These are phyloP conservation scores for Termitomyces bulborhizus DNA, from an alignment of 768 basidiomycete genomes.

Conservation along the genomic window DNA sequence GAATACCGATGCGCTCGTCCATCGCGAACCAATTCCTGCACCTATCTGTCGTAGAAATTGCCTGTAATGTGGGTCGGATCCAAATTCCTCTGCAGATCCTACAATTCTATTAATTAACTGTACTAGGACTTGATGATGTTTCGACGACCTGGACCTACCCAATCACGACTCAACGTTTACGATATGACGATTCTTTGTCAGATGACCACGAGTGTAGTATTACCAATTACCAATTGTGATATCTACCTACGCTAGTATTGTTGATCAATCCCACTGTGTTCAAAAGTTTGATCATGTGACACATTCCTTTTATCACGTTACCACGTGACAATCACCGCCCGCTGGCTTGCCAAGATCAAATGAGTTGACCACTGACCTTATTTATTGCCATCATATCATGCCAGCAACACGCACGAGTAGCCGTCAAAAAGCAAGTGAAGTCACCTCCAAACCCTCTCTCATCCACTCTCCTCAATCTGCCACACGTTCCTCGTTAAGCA, in stretches of 20 bases:
- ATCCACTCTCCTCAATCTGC: neutral
- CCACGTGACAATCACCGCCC: too few species aligned
- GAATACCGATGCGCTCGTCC: neutral
- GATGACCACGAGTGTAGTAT: neutral
- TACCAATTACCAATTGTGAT: too few species aligned
- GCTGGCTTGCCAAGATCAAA: too few species aligned
- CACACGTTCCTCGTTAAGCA: constrained; percentile 6
- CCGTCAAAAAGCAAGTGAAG: neutral
- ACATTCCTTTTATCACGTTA: neutral
- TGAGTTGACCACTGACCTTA: neutral
- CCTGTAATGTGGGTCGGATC: constrained; percentile 3
- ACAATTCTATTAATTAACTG: neutral
- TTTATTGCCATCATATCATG: constrained; percentile 1
- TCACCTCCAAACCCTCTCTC: neutral
- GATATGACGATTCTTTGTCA: neutral
- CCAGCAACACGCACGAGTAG: constrained; percentile 3
- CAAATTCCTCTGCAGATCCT: neutral
- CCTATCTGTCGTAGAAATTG: constrained; percentile 12
- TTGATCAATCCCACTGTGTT: too few species aligned
- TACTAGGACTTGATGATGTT: neutral
- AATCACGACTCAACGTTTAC: neutral
- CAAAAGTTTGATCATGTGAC: neutral
- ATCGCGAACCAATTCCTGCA: constrained; percentile 6
- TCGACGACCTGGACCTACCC: neutral
- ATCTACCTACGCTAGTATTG: too few species aligned